A percentile compares a stretch with the other conserved stretches of the same genome.
phyloP scores from a whole-genome alignment of 306 rosid genomes.

The Herpetospermum pedunculosum region DNA sequence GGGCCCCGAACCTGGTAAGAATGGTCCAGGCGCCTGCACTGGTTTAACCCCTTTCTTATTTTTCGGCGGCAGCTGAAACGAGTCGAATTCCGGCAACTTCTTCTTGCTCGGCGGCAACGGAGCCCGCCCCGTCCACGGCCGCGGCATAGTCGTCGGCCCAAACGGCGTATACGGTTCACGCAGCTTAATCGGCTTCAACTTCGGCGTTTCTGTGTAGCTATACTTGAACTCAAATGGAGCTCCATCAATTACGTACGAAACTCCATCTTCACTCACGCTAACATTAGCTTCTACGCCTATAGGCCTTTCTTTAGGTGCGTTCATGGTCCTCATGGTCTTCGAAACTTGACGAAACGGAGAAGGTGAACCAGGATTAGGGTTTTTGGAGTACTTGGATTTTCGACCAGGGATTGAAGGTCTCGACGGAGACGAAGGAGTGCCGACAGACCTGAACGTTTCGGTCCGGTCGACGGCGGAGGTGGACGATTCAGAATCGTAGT shows the following conservation, averaged over 20 bases:
- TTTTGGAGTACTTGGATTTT: conserved; percentile 47
- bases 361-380: conserved; percentile 33
- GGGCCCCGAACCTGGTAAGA: conserved; percentile 53
- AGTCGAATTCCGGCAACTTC: conserved; percentile 63
- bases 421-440: conserved; percentile 62
- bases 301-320: conserved; percentile 15
- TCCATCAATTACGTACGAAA: conserved; percentile 42
- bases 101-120: conserved; percentile 76
- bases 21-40: conserved; percentile 83
- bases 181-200: conserved; percentile 52
- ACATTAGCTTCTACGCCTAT: conserved; percentile 29
- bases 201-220: conserved; percentile 91
- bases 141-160: conserved; percentile 54
- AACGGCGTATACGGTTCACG: conserved; percentile 65
- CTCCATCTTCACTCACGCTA: conserved; percentile 44
- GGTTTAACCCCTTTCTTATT: conserved; percentile 78
- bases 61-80: conserved; percentile 71
- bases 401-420: conserved; percentile 56
- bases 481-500: conserved; percentile 5
- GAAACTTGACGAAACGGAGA: conserved; percentile 39
- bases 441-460: conserved; percentile 30
- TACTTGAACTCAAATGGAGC: conserved; percentile 96
- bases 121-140: conserved; percentile 83
- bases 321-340: conserved; percentile 17
- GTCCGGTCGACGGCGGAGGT: conserved; percentile 1